These are phyloP conservation scores for Termitomyces sp. DNA, from an alignment of 768 basidiomycete species.

Conservation along the genomic window DNA sequence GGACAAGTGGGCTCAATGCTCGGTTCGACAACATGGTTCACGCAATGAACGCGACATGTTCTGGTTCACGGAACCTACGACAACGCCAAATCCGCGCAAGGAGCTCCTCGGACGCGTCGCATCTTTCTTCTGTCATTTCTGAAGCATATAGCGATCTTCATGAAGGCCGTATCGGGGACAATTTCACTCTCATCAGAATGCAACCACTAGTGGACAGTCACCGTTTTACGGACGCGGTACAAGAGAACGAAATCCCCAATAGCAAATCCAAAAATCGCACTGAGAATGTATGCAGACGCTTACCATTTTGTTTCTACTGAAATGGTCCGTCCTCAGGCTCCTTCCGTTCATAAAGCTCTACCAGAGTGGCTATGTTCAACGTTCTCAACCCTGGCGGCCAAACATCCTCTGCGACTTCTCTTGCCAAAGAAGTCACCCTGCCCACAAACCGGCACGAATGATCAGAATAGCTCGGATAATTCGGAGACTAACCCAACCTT, in stretches of 20 bases:
- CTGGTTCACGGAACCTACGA: slow-evolving; percentile 20
- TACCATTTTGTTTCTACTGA: neutral
- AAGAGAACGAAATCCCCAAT: neutral
- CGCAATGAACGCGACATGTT: slow-evolving; percentile 43
- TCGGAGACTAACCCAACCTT: slow-evolving; percentile 15
- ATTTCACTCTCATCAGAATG: slow-evolving; percentile 45
- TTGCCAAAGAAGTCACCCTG: slow-evolving; percentile 21
- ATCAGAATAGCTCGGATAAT: neutral
- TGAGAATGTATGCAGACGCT: neutral
- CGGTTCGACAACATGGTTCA: slow-evolving; percentile 69
- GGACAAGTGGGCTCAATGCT: slow-evolving; percentile 47
- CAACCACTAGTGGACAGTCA: slow-evolving; percentile 8
- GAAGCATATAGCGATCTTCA: slow-evolving; percentile 18
- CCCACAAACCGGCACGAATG: neutral
- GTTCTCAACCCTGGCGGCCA: slow-evolving; percentile 41
- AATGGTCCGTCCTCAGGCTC: neutral
- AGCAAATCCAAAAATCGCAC: neutral
- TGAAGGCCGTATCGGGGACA: slow-evolving; percentile 32
- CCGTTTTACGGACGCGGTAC: neutral
- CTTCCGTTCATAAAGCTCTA: slow-evolving; percentile 25
- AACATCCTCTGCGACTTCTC: slow-evolving; percentile 47
- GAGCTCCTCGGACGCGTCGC: slow-evolving; percentile 37
- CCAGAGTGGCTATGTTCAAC: slow-evolving; percentile 58
- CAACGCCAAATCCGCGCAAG: slow-evolving; percentile 34
- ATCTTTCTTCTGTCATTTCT: neutral